Conservation (phyloP, 2,329 filamentous ascomycete species). For the Acarospora socialis region DNA sequence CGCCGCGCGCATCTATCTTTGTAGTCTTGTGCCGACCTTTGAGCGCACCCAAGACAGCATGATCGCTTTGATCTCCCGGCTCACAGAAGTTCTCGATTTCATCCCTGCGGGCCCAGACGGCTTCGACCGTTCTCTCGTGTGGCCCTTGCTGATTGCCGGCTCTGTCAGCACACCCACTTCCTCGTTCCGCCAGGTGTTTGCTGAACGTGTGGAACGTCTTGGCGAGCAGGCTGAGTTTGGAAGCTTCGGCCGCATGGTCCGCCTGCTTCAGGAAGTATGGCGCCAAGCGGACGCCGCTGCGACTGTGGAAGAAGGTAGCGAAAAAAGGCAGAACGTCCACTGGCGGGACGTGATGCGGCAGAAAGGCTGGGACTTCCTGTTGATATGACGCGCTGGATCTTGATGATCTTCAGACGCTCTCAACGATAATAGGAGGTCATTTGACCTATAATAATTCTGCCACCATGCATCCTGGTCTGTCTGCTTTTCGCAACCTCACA, state of each 20-base stretch:
- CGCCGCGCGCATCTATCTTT: conserved; percentile 91
- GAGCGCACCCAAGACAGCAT: conserved; percentile 60
- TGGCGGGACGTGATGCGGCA: conserved; percentile 90
- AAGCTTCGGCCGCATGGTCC: conserved; percentile 70
- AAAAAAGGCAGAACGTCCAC: conserved; percentile 55
- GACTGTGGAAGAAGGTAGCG: conserved; percentile 28
- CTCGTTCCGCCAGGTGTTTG: conserved; percentile 62
- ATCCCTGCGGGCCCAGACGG: conserved; percentile 71
- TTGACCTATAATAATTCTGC: conserved; percentile 15
- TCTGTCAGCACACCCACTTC: conserved; percentile 60
- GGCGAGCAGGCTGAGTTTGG: conserved; percentile 68
- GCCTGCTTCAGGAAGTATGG: conserved; percentile 75
- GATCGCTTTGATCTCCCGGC: conserved; percentile 61
- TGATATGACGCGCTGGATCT: conserved; percentile 49
- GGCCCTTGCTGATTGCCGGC: conserved; percentile 83
- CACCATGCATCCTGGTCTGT: conserved; percentile 15
- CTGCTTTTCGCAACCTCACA: not conserved
- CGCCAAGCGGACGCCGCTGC: conserved; percentile 49
- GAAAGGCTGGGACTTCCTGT: conserved; percentile 83
- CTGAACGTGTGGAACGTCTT: conserved; percentile 57
- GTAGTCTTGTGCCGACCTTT: conserved; percentile 82
- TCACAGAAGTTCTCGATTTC: conserved; percentile 61
- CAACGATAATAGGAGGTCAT: conserved; percentile 11
- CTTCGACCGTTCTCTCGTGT: conserved; percentile 80
- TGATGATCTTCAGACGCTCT: conserved; percentile 12